phyloP scores from a whole-genome alignment of 805 yeast species.

The Saccharomycopsis sp. region DNA sequence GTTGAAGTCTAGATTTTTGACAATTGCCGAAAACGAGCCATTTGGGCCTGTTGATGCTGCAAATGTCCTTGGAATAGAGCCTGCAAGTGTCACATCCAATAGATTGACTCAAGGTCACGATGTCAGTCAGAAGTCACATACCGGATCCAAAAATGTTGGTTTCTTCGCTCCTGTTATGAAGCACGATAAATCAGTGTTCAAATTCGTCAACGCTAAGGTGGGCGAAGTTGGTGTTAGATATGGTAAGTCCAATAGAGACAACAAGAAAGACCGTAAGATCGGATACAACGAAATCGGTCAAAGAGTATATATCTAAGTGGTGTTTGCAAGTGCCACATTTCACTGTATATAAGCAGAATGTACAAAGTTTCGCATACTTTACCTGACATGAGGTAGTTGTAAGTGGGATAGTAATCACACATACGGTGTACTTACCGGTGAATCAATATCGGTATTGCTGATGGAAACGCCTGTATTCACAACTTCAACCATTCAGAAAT shows the following conservation, averaged over 20 bases:
- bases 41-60: conserved; percentile 97
- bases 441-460: too few relatives aligned
- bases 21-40: conserved; percentile 91
- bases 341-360: not conserved
- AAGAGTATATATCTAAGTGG: conserved; percentile 27
- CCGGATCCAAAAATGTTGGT: conserved; percentile 26
- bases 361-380: too few relatives aligned
- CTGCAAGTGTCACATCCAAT: conserved; percentile 75
- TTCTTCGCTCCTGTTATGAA: conserved; percentile 52
- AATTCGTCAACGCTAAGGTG: conserved; percentile 69
- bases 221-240: conserved; percentile 89
- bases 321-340: not conserved
- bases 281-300: conserved; percentile 66
- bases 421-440: too few relatives aligned
- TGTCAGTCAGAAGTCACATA: conserved; percentile 26
- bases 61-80: conserved; percentile 68
- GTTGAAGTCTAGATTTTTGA: conserved; percentile 70
- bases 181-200: conserved; percentile 68
- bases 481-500: too few relatives aligned
- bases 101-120: conserved; percentile 56
- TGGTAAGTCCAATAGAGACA: conserved; percentile 86
- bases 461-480: too few relatives aligned
- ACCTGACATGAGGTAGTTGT: too few relatives aligned
- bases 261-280: conserved; percentile 72
- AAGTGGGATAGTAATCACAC: too few relatives aligned